A percentile compares a stretch with the other conserved stretches of the same genome.
Evolutionary conservation across 257 asterid species (phyloP).

Genomic region (Solanum corneliomulleri): DNA sequence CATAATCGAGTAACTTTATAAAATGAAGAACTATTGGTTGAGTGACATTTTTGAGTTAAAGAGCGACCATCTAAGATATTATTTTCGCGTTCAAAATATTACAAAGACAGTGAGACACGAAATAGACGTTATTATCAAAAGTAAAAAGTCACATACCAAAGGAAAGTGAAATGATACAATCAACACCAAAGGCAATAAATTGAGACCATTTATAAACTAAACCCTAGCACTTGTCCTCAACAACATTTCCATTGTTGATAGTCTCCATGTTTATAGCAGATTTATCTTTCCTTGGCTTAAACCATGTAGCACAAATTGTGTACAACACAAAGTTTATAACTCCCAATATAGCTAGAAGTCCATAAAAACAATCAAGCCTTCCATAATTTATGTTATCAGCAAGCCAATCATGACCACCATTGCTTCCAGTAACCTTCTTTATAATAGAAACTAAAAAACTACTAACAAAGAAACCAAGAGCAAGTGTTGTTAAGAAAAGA

Average conservation of each 20-base stretch:
- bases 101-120: neutral
- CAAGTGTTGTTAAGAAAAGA: constrained; percentile 70
- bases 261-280: constrained; percentile 18
- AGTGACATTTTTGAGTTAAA: too few relatives aligned
- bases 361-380: constrained; percentile 69
- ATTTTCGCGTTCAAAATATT: neutral
- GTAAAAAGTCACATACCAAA: neutral
- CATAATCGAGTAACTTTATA: too few relatives aligned
- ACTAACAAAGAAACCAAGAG: constrained; percentile 76
- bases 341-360: constrained; percentile 57
- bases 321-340: constrained; percentile 43
- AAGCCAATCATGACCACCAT: constrained; percentile 57
- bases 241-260: constrained; percentile 10
- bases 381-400: constrained; percentile 75
- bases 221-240: constrained; percentile 31
- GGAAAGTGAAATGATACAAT: neutral
- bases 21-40: too few relatives aligned
- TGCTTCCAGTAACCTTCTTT: constrained; percentile 42
- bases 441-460: constrained; percentile 64
- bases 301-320: constrained; percentile 53
- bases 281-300: constrained; percentile 32
- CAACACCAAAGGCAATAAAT: neutral
- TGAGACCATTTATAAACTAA: neutral
- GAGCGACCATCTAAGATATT: neutral
- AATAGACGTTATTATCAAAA: neutral